Evolutionary conservation across 2,329 filamentous ascomycete species (phyloP), one percentile per base, ranked within the genome.

Genomic region (Colletotrichum sp.): DNA sequence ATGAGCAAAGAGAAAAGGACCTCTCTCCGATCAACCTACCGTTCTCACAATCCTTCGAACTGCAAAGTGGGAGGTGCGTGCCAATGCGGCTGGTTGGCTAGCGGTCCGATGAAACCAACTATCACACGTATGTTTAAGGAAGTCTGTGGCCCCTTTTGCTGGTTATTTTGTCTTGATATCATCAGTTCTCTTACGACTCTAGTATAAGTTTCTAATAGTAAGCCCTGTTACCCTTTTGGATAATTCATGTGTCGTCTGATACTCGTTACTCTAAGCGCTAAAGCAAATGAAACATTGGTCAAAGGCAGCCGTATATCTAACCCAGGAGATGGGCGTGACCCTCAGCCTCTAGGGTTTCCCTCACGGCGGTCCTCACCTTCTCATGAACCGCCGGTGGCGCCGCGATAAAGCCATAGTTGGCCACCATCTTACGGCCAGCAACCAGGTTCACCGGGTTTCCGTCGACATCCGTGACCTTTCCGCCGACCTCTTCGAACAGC

Each of bases 361-460:
- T 82, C 8, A 86, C 82, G 0, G 80, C 81, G 28, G 78, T 80
- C 77, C 91, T 78, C 3, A 92, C 87, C 3, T 77, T 69, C 1
- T 56, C 83, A 74, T 92, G 90, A 8, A 88, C 66, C 7, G 79
- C 80, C 21, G 76, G 81, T 9, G 89, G 87, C 3, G 90, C 89
- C 1, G 89, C 90, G 6, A 92, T 86, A 59, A 92, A 91, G 2
- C 90, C 90, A 79, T 87, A 90, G 80, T 92, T 92, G 5, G 77
- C 81, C 10, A 78, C 81, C 81, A 92, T 84, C 78, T 85, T 85
- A 70, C 90, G 84, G 1, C 90, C 90, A 0, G 82, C 86, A 3
- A 82, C 80, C 76, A 90, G 78, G 75, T 90, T 87, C n/a, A 92
- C 88, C 2, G 83, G 82, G 73, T 83, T 84, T 1, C 90, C 90